Evolutionary conservation across 2,329 filamentous ascomycete genomes (phyloP).

Genomic region (Aspergillus brunneoviolaceus): DNA sequence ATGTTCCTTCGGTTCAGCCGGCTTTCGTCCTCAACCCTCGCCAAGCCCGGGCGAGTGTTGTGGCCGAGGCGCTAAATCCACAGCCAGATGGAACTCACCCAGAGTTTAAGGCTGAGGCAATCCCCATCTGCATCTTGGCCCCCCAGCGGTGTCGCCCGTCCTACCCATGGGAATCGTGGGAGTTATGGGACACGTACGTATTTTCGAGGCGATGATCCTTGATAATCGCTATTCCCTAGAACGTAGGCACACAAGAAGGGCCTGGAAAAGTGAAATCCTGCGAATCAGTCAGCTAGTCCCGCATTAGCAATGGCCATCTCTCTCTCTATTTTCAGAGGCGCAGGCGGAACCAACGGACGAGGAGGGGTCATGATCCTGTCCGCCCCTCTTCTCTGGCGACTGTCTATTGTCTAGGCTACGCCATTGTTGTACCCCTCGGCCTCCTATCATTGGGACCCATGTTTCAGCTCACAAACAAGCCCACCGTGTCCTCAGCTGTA

Average conservation of each 20-base stretch:
- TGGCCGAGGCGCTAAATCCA: slow-evolving; percentile 6
- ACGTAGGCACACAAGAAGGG: background rate
- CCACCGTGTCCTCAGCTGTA: background rate
- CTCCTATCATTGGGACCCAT: background rate
- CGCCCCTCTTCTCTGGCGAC: too few species aligned
- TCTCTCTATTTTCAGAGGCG: background rate
- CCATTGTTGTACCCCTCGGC: background rate
- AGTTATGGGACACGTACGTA: slow-evolving; percentile 5
- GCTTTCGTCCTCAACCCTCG: background rate
- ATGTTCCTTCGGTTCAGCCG: background rate
- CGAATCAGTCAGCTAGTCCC: background rate
- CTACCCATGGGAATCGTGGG: background rate
- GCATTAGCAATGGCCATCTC: background rate
- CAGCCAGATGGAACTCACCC: slow-evolving; percentile 3
- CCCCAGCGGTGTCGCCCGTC: background rate
- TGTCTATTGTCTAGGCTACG: background rate
- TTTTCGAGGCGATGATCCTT: slow-evolving; percentile 1
- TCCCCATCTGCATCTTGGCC: slow-evolving; percentile 2
- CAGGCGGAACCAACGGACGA: background rate
- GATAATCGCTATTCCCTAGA: background rate
- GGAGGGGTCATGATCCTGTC: too few species aligned
- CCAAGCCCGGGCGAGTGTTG: slow-evolving; percentile 5
- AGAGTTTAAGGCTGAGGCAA: slow-evolving; percentile 9
- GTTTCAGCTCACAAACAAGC: background rate
- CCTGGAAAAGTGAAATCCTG: background rate